Conservation (phyloP, 352 stramenopile genomes). For the Phytophthora pluvialis region DNA sequence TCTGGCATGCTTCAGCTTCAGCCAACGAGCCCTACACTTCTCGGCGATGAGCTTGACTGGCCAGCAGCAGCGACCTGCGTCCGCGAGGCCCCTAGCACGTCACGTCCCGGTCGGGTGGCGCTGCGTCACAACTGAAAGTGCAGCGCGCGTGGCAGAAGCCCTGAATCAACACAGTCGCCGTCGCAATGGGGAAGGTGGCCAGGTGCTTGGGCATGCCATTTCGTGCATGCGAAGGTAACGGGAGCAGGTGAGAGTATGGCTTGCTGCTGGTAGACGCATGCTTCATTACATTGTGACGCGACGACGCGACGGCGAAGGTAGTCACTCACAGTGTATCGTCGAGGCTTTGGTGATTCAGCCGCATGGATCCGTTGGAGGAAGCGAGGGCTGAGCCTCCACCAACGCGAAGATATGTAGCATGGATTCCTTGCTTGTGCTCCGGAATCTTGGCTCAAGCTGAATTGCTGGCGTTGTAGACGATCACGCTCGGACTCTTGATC, state of each 20-base stretch:
- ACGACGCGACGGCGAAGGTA: conserved; percentile 13
- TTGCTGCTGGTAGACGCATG: not conserved
- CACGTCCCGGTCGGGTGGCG: no score
- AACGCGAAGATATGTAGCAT: not conserved
- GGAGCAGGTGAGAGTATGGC: no score
- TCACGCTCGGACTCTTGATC: no score
- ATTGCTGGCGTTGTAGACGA: not conserved
- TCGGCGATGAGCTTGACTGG: conserved; percentile 21
- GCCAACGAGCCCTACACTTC: conserved; percentile 12
- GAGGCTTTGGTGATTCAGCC: not conserved
- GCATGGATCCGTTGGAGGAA: not conserved
- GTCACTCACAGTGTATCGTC: not conserved
- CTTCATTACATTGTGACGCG: conserved; percentile 18
- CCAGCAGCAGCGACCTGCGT: not conserved
- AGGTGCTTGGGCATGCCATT: conserved; percentile 32
- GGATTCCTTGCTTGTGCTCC: no score
- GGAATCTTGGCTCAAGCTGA: not conserved
- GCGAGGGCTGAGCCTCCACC: not conserved
- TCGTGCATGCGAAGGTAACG: no score
- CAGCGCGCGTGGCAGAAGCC: not conserved
- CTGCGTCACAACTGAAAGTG: conserved; percentile 25
- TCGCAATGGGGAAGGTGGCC: conserved; percentile 34
- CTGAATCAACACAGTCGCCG: not conserved
- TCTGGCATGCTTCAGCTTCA: conserved; percentile 25
- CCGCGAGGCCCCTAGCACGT: not conserved